Evolutionary conservation across 1,284 basidiomycete species (phyloP), one percentile per base, ranked within the genome.

Genomic region (Puccinia horiana): DNA sequence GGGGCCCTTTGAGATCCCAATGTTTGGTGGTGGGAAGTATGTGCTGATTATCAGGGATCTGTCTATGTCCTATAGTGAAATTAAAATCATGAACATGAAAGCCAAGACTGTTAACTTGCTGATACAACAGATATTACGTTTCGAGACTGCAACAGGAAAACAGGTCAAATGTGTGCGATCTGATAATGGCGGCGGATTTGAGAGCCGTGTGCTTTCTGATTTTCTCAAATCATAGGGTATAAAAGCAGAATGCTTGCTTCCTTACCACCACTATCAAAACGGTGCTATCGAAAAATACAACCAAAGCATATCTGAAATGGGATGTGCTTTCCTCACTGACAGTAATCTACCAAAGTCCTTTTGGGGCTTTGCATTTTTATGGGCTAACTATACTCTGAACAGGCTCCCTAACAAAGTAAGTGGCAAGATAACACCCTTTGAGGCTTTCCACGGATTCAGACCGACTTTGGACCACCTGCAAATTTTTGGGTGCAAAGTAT

Each of bases 151-250:
- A 26, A 70, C 76, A 63, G 35, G 35, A 40, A 35, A 49, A 23
- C 32, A 79, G 29, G 47, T 79, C n/a, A 79, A 70, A 37, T 42
- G 29, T 12, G 11, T 79, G 1, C 29, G 40, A 69, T 49, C 52
- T 0, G 44, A 78, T 29, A 70, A 70, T n/a, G 77, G 77, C 1
- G 77, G 77, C 20, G n/a, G 69, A 78, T 78, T 69, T 32, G 35
- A 47, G 12, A 16, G 3, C 23, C 69, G 56, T 8, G 32, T 47
- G 26, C 26, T 80, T 2, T 37, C 29, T 1, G 23, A 37, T 20
- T 80, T 54, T n/a, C 8, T 61, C 0, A 42, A n/a, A 9, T 0
- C 3, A 0, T 61, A 80, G 32, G 75, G 75, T 14, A 76, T 76
- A 26, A 76, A 47, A 29, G 26, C 52, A 37, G 75, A 76, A 58